Percentiles rank a stretch among this genome's conserved stretches.
These are phyloP conservation scores for Skeletonema marinoi DNA, from an alignment of 108 stramenopile species.

Conservation along the genomic window DNA sequence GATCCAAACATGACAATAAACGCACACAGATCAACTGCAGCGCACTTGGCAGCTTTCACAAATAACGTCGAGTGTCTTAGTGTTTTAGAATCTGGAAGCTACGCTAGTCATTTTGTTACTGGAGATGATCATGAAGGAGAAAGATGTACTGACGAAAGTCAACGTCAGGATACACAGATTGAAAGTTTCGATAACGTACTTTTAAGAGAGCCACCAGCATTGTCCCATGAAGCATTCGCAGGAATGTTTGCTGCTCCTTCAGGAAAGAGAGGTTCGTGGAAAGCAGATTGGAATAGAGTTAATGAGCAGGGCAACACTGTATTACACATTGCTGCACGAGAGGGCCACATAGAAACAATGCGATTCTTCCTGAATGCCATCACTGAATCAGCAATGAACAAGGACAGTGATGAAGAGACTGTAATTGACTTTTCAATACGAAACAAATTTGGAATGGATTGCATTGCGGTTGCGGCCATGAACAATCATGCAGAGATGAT, in stretches of 20 bases:
- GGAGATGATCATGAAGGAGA: background rate
- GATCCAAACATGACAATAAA: constrained; percentile 36
- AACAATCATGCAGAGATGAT: constrained; percentile 20
- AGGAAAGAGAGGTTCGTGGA: constrained; percentile 6
- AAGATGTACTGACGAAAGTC: background rate
- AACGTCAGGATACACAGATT: background rate
- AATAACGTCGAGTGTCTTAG: constrained; percentile 35
- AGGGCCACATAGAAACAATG: constrained; percentile 25
- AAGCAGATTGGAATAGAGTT: constrained; percentile 25
- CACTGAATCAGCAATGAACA: constrained; percentile 10
- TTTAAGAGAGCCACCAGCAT: background rate
- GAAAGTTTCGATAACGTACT: background rate
- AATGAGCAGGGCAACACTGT: constrained; percentile 33
- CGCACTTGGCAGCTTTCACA: constrained; percentile 39
- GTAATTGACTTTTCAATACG: constrained; percentile 36
- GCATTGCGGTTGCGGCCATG: constrained; percentile 27
- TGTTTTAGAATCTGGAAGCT: constrained; percentile 28
- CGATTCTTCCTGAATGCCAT: constrained; percentile 32
- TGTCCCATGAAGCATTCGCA: constrained; percentile 3
- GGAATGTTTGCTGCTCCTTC: constrained; percentile 6
- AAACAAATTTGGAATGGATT: constrained; percentile 37
- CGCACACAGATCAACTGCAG: constrained; percentile 36
- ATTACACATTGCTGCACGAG: constrained; percentile 36
- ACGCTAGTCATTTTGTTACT: background rate
- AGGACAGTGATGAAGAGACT: background rate